phyloP scores from a whole-genome alignment of 2,329 filamentous ascomycete species.

The Aureobasidium zeae region DNA sequence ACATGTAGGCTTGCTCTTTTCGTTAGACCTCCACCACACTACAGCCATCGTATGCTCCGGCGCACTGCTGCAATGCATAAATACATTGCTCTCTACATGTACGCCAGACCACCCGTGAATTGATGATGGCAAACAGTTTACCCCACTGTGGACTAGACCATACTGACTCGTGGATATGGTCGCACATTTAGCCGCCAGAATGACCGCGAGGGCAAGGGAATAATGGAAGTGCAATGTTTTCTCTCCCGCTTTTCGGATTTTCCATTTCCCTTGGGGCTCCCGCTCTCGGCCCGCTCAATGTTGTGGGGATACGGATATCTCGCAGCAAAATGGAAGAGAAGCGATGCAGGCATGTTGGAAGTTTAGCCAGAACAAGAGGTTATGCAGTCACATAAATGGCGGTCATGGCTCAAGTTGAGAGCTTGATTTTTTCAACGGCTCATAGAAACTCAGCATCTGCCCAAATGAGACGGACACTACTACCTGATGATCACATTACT shows the following conservation, averaged over 20 bases:
- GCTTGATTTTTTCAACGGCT: too few relatives aligned
- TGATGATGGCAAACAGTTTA: not conserved
- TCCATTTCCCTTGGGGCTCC: slow-evolving; percentile 1
- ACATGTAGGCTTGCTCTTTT: too few relatives aligned
- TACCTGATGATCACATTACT: too few relatives aligned
- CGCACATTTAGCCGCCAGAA: slow-evolving; percentile 6
- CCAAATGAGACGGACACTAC: too few relatives aligned
- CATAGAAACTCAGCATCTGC: too few relatives aligned
- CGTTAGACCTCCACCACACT: not conserved
- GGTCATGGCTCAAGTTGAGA: not conserved
- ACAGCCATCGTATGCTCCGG: not conserved
- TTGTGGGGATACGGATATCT: slow-evolving; percentile 4
- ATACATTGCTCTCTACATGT: not conserved
- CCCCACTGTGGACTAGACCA: not conserved
- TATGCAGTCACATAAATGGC: not conserved
- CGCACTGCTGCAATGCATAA: not conserved
- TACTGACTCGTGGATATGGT: not conserved
- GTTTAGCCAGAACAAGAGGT: not conserved
- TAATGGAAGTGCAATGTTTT: too few relatives aligned
- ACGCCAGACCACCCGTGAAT: too few relatives aligned
- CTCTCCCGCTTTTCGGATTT: slow-evolving; percentile 1
- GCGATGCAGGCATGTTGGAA: slow-evolving; percentile 6
- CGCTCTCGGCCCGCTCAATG: not conserved
- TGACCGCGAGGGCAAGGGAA: not conserved
- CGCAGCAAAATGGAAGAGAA: not conserved